phyloP scores from a whole-genome alignment of 352 stramenopile species.

The Phytopythium aichiense region DNA sequence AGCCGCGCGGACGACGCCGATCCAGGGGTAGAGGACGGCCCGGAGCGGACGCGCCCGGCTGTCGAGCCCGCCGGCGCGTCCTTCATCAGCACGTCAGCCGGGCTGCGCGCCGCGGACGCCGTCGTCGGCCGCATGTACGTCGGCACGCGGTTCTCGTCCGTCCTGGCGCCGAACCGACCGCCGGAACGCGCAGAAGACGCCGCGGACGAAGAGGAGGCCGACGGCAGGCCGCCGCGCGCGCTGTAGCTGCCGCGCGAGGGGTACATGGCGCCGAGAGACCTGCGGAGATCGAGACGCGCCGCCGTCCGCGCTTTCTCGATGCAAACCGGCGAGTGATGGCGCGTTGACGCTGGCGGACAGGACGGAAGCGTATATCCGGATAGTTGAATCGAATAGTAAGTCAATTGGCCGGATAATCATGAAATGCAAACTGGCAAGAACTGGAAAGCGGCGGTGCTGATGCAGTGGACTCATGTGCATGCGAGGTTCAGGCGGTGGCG shows the following conservation, averaged over 20 bases:
- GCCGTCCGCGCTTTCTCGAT: constrained; percentile 5
- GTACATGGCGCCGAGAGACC: neutral
- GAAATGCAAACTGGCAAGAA: neutral
- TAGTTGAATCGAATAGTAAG: neutral
- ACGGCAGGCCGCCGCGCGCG: constrained; percentile 1
- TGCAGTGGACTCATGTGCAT: neutral
- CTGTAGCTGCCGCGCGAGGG: constrained; percentile 6
- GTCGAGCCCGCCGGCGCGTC: constrained; percentile 3
- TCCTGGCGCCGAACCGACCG: constrained; percentile 1
- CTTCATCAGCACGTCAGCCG: constrained; percentile 4
- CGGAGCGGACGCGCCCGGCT: constrained; percentile 3
- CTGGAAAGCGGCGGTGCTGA: neutral
- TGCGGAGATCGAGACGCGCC: neutral
- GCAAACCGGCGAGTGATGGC: neutral
- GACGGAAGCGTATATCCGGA: neutral
- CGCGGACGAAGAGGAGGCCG: neutral
- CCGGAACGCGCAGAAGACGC: neutral
- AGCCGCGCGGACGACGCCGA: constrained; percentile 5
- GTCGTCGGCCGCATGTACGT: constrained; percentile 17
- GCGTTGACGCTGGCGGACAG: neutral
- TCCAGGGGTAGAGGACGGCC: constrained; percentile 4
- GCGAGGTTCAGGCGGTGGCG: neutral
- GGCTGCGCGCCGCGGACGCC: constrained; percentile 4
- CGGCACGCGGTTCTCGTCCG: constrained; percentile 31
- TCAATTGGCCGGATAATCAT: neutral